phyloP scores from a whole-genome alignment of 495 filamentous ascomycete species.

The Amniculicola lignicola region DNA sequence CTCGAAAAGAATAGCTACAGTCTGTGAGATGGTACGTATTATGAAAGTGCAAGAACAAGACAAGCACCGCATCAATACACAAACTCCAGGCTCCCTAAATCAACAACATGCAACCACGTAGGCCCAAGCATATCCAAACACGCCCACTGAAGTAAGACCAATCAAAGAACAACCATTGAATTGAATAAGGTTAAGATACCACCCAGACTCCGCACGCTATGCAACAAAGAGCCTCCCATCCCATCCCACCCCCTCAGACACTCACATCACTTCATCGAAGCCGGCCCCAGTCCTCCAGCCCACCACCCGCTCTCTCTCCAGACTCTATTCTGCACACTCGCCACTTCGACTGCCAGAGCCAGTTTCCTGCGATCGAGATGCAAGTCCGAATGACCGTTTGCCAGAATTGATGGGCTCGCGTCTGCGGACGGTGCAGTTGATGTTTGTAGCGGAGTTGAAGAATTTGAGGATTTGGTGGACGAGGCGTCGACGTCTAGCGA shows the following conservation, averaged over 20 bases:
- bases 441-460: neutral
- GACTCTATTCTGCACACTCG: constrained; percentile 26
- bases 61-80: no score
- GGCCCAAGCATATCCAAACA: no score
- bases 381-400: constrained; percentile 35
- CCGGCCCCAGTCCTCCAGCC: constrained; percentile 26
- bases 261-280: neutral
- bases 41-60: no score
- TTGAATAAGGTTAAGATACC: no score
- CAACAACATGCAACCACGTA: no score
- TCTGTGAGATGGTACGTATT: no score
- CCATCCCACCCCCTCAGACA: neutral
- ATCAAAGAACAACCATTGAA: no score
- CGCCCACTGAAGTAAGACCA: no score
- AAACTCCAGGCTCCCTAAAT: no score
- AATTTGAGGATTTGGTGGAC: neutral
- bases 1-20: no score
- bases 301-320: constrained; percentile 34
- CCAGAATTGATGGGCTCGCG: neutral
- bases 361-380: constrained; percentile 36
- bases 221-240: no score
- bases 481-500: neutral
- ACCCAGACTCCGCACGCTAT: no score
- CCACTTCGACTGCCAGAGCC: constrained; percentile 19
- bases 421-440: neutral